Percentiles rank a stretch among this genome's conserved stretches.
Evolutionary conservation across 2,329 filamentous ascomycete species (phyloP).

Genomic region (Cytospora schulzeri): DNA sequence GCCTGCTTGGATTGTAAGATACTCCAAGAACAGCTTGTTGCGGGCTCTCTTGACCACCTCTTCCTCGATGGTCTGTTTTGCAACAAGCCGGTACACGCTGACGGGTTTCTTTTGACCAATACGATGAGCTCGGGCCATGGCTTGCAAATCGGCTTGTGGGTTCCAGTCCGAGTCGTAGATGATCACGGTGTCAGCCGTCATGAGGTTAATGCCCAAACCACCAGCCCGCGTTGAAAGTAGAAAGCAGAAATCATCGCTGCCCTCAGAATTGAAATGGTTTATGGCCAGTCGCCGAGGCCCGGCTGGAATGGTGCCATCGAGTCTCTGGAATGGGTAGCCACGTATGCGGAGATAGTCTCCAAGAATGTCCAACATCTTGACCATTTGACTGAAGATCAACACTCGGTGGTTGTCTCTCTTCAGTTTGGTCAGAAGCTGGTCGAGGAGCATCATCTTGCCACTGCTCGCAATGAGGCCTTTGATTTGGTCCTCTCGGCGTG

Average conservation of each 20-base stretch:
- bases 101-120: conserved; percentile 97
- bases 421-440: conserved; percentile 90
- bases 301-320: conserved; percentile 93
- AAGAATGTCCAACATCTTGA: conserved; percentile 95
- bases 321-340: conserved; percentile 91
- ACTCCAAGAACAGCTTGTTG: conserved; percentile 96
- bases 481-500: conserved; percentile 83
- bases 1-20: conserved; percentile 94
- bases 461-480: conserved; percentile 94
- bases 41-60: conserved; percentile 94
- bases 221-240: conserved; percentile 92
- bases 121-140: conserved; percentile 96
- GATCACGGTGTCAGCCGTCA: conserved; percentile 97
- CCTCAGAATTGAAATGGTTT: conserved; percentile 97
- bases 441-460: conserved; percentile 99
- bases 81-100: conserved; percentile 93
- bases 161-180: conserved; percentile 99
- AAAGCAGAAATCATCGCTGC: conserved; percentile 95
- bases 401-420: conserved; percentile 94
- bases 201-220: conserved; percentile 97
- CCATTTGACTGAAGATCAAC: conserved; percentile 99
- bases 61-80: conserved; percentile 97
- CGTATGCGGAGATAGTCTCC: conserved; percentile 91
- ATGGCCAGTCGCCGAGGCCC: conserved; percentile 89
- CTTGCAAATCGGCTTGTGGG: conserved; percentile 94